Conservation (phyloP, 2,329 filamentous ascomycete species). For the Fusarium dimerum region DNA sequence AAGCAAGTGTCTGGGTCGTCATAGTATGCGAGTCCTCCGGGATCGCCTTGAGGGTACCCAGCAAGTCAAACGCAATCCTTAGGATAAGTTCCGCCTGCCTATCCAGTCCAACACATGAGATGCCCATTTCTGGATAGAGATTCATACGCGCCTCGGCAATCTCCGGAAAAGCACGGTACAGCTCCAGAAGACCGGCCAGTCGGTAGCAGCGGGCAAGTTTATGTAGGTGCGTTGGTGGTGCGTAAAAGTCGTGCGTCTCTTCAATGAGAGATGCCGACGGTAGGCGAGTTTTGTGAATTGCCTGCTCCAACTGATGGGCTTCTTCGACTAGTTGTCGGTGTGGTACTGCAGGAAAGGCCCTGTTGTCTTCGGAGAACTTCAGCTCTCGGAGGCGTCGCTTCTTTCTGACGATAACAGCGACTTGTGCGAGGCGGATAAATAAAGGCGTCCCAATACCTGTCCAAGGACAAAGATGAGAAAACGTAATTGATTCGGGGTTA, state of each 20-base stretch:
- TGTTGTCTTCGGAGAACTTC: conserved; percentile 1
- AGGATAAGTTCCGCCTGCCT: not conserved
- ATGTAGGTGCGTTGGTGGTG: conserved; percentile 6
- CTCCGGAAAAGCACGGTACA: conserved; percentile 12
- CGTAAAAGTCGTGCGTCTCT: conserved; percentile 5
- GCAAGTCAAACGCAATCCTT: not conserved
- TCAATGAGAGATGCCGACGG: conserved; percentile 9
- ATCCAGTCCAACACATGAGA: not conserved
- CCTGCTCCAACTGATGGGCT: conserved; percentile 2
- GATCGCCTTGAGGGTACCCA: conserved; percentile 3
- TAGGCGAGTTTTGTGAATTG: not conserved
- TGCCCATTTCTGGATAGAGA: not conserved
- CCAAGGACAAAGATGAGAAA: conserved; percentile 13
- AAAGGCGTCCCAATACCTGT: conserved; percentile 12
- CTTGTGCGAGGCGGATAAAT: conserved; percentile 8
- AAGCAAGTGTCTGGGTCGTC: conserved; percentile 7
- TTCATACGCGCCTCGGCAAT: not conserved
- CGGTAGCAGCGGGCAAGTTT: conserved; percentile 9
- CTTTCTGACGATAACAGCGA: conserved; percentile 3
- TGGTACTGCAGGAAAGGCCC: not conserved
- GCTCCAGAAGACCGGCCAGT: conserved; percentile 7
- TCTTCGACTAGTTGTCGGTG: conserved; percentile 4
- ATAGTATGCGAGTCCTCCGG: conserved; percentile 9
- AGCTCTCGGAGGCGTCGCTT: conserved; percentile 4
- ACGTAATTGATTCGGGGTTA: not conserved